Percentiles rank a stretch among this genome's conserved stretches.
Evolutionary conservation across 2,329 filamentous ascomycete species (phyloP).

Genomic region (Alternaria brassicae): DNA sequence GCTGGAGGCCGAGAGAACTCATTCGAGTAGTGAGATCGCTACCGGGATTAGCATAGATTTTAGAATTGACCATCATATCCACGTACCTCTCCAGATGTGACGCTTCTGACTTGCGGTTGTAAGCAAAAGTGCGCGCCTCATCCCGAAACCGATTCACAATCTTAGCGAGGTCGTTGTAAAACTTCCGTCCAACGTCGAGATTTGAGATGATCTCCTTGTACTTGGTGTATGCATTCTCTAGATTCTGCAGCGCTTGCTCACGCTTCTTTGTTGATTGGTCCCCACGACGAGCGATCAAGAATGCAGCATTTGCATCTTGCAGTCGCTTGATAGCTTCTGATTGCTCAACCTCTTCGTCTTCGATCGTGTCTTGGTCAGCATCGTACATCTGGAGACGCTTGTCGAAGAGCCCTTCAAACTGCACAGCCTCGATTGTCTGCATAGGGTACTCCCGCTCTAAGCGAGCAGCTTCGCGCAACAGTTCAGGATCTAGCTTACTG

Average conservation of each 20-base stretch:
- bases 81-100: slow-evolving; percentile 76
- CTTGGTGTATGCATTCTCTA: slow-evolving; percentile 92
- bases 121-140: slow-evolving; percentile 77
- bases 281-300: slow-evolving; percentile 73
- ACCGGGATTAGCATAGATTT: slow-evolving; percentile 14
- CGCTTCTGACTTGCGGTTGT: slow-evolving; percentile 81
- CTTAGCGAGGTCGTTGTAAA: slow-evolving; percentile 93
- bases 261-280: slow-evolving; percentile 75
- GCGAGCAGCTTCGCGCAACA: slow-evolving; percentile 81
- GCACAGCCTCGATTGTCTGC: slow-evolving; percentile 82
- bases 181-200: slow-evolving; percentile 88
- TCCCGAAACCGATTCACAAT: slow-evolving; percentile 88
- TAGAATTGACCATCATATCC: background rate
- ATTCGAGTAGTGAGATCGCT: slow-evolving; percentile 68
- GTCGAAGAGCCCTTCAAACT: slow-evolving; percentile 93
- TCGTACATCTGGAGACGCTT: slow-evolving; percentile 83
- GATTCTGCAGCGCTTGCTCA: slow-evolving; percentile 82
- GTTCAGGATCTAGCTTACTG: slow-evolving; percentile 66
- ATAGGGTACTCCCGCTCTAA: slow-evolving; percentile 86
- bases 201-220: slow-evolving; percentile 97
- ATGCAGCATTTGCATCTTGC: slow-evolving; percentile 77
- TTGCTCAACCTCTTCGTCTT: slow-evolving; percentile 78
- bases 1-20: slow-evolving; percentile 62
- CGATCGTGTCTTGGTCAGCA: slow-evolving; percentile 72
- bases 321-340: slow-evolving; percentile 73